phyloP scores from a whole-genome alignment of 305 asterid species.

The Rubia peregrina region DNA sequence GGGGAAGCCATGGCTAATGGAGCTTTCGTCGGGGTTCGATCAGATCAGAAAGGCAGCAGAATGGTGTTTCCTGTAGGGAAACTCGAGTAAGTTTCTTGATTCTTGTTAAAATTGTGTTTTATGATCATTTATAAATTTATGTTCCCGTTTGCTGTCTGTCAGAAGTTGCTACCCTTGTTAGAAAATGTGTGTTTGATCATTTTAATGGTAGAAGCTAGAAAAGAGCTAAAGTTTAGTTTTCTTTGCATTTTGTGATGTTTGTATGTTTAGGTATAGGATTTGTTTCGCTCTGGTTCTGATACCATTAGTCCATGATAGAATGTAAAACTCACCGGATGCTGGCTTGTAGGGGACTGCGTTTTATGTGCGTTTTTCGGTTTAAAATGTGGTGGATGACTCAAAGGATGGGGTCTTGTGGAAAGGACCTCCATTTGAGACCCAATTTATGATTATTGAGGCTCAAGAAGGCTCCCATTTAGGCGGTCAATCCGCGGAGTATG shows the following conservation, averaged over 20 bases:
- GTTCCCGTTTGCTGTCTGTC: too few relatives aligned
- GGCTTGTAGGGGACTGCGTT: slow-evolving; percentile 60
- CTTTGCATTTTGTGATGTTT: neutral
- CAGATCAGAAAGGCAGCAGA: slow-evolving; percentile 61
- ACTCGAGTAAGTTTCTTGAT: slow-evolving; percentile 37
- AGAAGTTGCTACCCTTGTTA: neutral
- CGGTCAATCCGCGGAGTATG: slow-evolving; percentile 37
- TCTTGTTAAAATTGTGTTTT: neutral
- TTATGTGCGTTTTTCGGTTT: slow-evolving; percentile 88
- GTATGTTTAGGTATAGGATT: neutral
- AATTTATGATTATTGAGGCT: slow-evolving; percentile 76
- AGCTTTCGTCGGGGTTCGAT: slow-evolving; percentile 71
- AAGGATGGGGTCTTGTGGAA: slow-evolving; percentile 71
- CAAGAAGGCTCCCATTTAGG: slow-evolving; percentile 43
- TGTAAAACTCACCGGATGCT: neutral
- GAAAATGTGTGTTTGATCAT: neutral
- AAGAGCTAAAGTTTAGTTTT: neutral
- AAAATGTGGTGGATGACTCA: slow-evolving; percentile 99
- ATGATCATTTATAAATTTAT: too few relatives aligned
- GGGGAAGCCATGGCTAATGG: slow-evolving; percentile 55
- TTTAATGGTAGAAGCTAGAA: neutral
- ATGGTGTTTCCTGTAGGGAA: slow-evolving; percentile 73
- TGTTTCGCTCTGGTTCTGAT: too few relatives aligned
- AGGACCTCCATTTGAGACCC: slow-evolving; percentile 85
- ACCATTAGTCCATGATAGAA: too few relatives aligned